Conservation (phyloP, 2,329 filamentous ascomycete species). For the Chrysoporthe deuterocubensis region DNA sequence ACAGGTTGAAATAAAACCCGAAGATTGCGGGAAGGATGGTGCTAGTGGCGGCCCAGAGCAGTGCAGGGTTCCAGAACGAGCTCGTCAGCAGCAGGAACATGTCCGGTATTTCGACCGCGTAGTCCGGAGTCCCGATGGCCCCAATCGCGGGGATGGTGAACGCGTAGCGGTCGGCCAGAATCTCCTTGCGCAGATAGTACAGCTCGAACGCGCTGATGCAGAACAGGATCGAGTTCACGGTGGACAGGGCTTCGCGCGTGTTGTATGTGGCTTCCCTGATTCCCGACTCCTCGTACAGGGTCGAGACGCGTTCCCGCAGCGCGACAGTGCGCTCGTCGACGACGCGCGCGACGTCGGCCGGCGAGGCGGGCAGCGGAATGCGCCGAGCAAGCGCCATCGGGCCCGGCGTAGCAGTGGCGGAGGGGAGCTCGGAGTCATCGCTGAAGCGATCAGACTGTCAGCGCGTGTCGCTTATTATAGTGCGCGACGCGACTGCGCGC, state of each 20-base stretch:
- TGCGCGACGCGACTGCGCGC: conserved; percentile 18
- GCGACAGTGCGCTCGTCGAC: conserved; percentile 73
- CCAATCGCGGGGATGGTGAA: conserved; percentile 71
- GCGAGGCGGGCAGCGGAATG: conserved; percentile 78
- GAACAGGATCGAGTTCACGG: conserved; percentile 72
- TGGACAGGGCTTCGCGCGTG: conserved; percentile 72
- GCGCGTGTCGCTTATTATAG: conserved; percentile 17
- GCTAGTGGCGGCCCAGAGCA: conserved; percentile 76
- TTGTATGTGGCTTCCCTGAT: conserved; percentile 68
- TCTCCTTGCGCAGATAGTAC: conserved; percentile 68
- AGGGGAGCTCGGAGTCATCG: conserved; percentile 45
- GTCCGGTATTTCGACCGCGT: conserved; percentile 74
- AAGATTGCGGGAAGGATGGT: conserved; percentile 70
- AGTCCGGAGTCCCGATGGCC: conserved; percentile 58
- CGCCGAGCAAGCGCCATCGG: conserved; percentile 60
- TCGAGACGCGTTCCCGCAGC: conserved; percentile 67
- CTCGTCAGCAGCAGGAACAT: conserved; percentile 76
- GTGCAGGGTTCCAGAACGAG: conserved; percentile 82
- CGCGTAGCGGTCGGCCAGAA: conserved; percentile 73
- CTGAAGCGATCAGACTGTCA: conserved; percentile 31
- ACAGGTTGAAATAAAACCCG: conserved; percentile 92
- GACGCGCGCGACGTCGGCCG: conserved; percentile 74
- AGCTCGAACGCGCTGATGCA: conserved; percentile 72
- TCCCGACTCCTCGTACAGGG: conserved; percentile 67
- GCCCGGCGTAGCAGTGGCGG: conserved; percentile 53